Base-by-base conservation (phyloP, 148 eudicot species). In the Heliamphora exappendiculata region DNA sequence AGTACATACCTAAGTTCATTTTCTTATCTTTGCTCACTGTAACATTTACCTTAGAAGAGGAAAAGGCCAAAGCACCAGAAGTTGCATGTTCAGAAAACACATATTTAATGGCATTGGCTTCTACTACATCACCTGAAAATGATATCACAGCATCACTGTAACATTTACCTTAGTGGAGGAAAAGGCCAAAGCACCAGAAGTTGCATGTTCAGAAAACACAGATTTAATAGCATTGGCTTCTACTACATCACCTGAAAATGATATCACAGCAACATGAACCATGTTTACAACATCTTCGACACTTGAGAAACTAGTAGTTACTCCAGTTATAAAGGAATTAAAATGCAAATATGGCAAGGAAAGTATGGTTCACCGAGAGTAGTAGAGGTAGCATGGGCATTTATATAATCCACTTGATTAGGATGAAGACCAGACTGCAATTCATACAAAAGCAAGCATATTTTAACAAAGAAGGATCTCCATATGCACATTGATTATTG, bases 381-480 rank as follows among this genome's bases (percentile, higher is more conserved):
- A 50, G 98, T 94, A 76, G 98, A 94, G 44, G 98, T 94, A 84
- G 98, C 98, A 87, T 94, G 98, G 31, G 98, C 98, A 88, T 94
- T 94, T 59, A 92, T 82, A 79, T 94, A 94, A 74, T 87, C 94
- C 85, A 94, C 96, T 76, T 92, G 91, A 68, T 85, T 78, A 78
- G 92, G 88, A 75, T 63, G 80, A 77, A 94, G 86, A 76, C 93
- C 94, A 53, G 98, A 82, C 97, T 94, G 92, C 89, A 81, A 77
- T 75, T 73, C 33, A 33, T 26, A 75, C 28, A 71, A 68, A 68
- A 78, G n/a, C 45, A 65, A 79, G 34, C 49, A 78, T 49, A 60
- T 78, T 28, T 44, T 47, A 55, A 36, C 2, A 34, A 50, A 73
- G 0, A 45, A 31, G 31, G 55, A 31, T 70, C 44, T 75, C 29